Base-by-base conservation (phyloP, 257 asterid genomes). In the Nicotiana attenuata region DNA sequence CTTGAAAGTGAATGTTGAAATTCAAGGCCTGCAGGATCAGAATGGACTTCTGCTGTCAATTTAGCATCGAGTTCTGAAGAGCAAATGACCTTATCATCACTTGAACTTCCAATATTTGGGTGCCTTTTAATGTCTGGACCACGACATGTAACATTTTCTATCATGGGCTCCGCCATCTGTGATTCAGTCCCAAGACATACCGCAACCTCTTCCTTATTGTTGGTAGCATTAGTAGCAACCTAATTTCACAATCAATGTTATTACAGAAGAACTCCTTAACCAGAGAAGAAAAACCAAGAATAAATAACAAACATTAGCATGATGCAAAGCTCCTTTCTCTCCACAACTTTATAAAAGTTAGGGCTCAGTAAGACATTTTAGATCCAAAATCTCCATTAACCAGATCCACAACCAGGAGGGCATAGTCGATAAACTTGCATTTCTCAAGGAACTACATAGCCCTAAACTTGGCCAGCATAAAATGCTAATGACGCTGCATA, bases 31-130 rank as follows among this genome's bases (percentile, higher is more conserved):
- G 78, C 85, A 81, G 19, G 87, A 85, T 75, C 84, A 83, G 82
- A 88, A 83, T 81, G 83, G 28, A 76, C 77, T 83, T 89, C 93
- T 5, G 83, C 78, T 85, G 89, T 87, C 82, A 83, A 80, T 87
- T 90, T 87, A 85, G 86, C 89, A 84, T 84, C 87, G 69, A 87
- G 90, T 82, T 81, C 86, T 38, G 47, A 69, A 84, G 91, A 85
- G 84, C 84, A 89, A 73, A 83, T 76, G 59, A 82, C 84, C 28
- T 29, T 78, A 57, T 89, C 91, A 75, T 81, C 75, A 69, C 83
- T 87, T 56, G 88, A 84, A 81, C 81, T 85, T 57, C 80, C 91
- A 67, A 83, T 82, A 75, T 61, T 85, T 64, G 77, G 82, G 68
- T 77, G 86, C 83, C 82, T 89, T 65, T 77, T 86, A 63, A 87